These are phyloP conservation scores for Pseudonitzschia pungens DNA, from an alignment of 108 stramenopile species.

Conservation along the genomic window DNA sequence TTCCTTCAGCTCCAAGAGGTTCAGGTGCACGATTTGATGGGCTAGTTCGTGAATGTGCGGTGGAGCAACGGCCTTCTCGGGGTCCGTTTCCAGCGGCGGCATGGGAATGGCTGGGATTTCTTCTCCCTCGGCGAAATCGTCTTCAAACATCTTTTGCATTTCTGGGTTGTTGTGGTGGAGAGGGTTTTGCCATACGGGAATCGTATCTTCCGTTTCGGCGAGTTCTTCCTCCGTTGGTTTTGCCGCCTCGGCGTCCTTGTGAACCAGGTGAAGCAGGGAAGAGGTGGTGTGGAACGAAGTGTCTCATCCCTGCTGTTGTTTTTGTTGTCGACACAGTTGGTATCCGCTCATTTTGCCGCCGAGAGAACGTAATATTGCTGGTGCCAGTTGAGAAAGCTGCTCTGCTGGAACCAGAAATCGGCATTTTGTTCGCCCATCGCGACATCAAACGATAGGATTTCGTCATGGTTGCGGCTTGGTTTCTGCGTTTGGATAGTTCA, in stretches of 20 bases:
- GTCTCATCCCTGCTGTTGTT: neutral
- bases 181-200: constrained; percentile 75
- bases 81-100: constrained; percentile 21
- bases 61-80: constrained; percentile 19
- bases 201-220: constrained; percentile 41
- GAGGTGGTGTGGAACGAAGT: constrained; percentile 17
- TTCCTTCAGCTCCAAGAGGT: constrained; percentile 74
- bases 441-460: constrained; percentile 3
- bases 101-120: constrained; percentile 17
- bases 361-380: neutral
- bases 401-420: constrained; percentile 3
- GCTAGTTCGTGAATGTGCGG: constrained; percentile 69
- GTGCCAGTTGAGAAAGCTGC: neutral
- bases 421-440: constrained; percentile 6
- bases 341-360: neutral
- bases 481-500: neutral
- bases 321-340: too few species aligned
- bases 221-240: constrained; percentile 34
- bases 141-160: constrained; percentile 45
- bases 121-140: constrained; percentile 68
- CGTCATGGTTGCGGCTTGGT: neutral
- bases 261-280: constrained; percentile 10
- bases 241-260: constrained; percentile 26
- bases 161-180: constrained; percentile 69
- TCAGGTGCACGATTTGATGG: constrained; percentile 67